Evolutionary conservation across 805 yeast species (phyloP).

Genomic region (Isabelozyma gotoi): DNA sequence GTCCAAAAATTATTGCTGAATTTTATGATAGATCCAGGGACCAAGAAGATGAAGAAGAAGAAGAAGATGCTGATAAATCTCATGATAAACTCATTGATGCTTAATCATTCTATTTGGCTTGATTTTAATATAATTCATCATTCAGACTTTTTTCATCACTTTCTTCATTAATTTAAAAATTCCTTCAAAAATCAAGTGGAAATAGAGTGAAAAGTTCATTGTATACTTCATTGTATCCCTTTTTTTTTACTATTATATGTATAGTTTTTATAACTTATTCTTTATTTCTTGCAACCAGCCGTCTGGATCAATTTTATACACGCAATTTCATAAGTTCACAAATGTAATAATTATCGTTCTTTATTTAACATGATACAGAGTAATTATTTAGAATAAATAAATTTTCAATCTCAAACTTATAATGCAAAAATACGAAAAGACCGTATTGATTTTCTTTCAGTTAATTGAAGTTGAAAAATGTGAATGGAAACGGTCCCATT

Average conservation of each 20-base stretch:
- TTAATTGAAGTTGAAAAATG: background rate
- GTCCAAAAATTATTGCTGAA: slow-evolving; percentile 94
- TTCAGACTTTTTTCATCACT: background rate
- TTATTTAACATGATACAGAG: no score
- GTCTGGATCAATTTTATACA: background rate
- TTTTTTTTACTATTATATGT: background rate
- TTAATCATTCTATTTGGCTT: slow-evolving; percentile 11
- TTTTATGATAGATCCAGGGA: slow-evolving; percentile 89
- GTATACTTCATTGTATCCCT: no score
- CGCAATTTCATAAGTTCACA: background rate
- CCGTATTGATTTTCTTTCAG: no score
- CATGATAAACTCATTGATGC: slow-evolving; percentile 43
- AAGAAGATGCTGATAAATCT: slow-evolving; percentile 29
- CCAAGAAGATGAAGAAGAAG: slow-evolving; percentile 54
- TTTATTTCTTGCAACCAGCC: slow-evolving; percentile 2
- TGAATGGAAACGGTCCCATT: background rate
- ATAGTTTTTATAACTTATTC: slow-evolving; percentile 5
- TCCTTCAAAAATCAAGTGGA: background rate
- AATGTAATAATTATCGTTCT: no score
- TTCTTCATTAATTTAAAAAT: background rate
- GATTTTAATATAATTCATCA: background rate
- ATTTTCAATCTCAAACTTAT: no score
- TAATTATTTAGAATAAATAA: no score
- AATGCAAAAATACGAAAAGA: no score
- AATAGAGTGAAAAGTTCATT: no score